Conservation (phyloP, 306 rosid genomes). For the Leucaena leucocephala region DNA sequence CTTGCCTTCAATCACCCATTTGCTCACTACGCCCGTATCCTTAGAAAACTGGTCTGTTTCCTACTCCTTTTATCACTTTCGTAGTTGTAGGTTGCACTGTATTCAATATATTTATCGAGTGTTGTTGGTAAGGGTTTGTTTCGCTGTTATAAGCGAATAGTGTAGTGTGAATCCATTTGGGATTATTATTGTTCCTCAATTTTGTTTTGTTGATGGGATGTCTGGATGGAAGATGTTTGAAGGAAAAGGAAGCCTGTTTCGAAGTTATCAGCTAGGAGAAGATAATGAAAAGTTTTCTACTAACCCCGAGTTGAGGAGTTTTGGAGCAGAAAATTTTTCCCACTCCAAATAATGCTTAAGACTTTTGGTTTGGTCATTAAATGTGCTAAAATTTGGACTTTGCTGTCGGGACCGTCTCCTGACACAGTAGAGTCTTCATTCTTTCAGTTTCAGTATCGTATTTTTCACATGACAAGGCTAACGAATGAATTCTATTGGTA, state of each 20-base stretch:
- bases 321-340: not conserved
- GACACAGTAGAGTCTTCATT: no score
- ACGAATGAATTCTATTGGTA: not conserved
- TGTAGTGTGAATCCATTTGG: not conserved
- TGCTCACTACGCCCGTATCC: slow-evolving; percentile 81
- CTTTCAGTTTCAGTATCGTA: no score
- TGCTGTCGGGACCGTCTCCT: no score
- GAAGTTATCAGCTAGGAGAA: not conserved
- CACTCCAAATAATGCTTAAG: not conserved
- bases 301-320: not conserved
- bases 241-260: not conserved
- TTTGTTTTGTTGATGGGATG: not conserved
- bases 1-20: slow-evolving; percentile 78
- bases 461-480: not conserved
- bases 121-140: not conserved
- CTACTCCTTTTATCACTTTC: slow-evolving; percentile 18
- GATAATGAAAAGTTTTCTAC: not conserved
- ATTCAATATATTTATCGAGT: not conserved
- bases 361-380: slow-evolving; percentile 7
- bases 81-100: not conserved
- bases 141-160: not conserved
- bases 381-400: not conserved
- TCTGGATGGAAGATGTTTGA: not conserved
- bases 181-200: not conserved
- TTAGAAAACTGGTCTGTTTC: slow-evolving; percentile 65